phyloP scores from a whole-genome alignment of 2,329 filamentous ascomycete species.

The Colletotrichum camelliae region DNA sequence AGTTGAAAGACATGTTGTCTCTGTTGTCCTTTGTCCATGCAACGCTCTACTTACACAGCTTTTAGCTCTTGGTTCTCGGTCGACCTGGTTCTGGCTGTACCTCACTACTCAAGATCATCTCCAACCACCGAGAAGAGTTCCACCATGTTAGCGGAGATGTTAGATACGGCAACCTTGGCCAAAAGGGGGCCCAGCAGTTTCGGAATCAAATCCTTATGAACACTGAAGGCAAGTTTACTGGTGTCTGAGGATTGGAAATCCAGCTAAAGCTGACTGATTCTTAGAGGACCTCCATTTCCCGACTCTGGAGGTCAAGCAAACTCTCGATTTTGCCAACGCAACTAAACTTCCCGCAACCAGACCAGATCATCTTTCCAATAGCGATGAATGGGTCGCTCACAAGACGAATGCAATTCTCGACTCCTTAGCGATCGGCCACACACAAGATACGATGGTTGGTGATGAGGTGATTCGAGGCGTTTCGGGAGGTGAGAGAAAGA shows the following conservation, averaged over 20 bases:
- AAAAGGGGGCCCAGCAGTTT: slow-evolving; percentile 27
- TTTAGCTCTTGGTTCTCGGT: slow-evolving; percentile 35
- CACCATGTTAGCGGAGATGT: slow-evolving; percentile 30
- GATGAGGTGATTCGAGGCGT: slow-evolving; percentile 70
- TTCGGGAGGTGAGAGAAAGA: slow-evolving; percentile 71
- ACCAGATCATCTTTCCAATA: slow-evolving; percentile 36
- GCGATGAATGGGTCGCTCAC: slow-evolving; percentile 26
- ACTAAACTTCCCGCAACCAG: slow-evolving; percentile 67
- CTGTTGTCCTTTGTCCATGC: neutral
- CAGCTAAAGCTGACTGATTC: neutral
- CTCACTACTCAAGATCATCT: slow-evolving; percentile 32
- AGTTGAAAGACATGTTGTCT: neutral
- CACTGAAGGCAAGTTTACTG: slow-evolving; percentile 26
- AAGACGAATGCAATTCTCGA: slow-evolving; percentile 43
- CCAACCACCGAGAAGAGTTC: slow-evolving; percentile 33
- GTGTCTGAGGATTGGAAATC: neutral
- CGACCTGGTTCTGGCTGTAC: slow-evolving; percentile 37
- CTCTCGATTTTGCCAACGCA: slow-evolving; percentile 69
- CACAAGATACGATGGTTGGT: slow-evolving; percentile 69
- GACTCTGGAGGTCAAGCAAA: slow-evolving; percentile 70
- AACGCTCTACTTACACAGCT: neutral
- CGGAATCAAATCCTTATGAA: slow-evolving; percentile 36
- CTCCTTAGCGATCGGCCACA: slow-evolving; percentile 73
- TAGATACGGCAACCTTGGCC: slow-evolving; percentile 30
- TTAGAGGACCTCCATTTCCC: slow-evolving; percentile 69